Percentiles rank a stretch among this genome's conserved stretches.
These are phyloP conservation scores for Hypoxylon perforatum DNA, from an alignment of 495 filamentous ascomycete species.

Conservation along the genomic window DNA sequence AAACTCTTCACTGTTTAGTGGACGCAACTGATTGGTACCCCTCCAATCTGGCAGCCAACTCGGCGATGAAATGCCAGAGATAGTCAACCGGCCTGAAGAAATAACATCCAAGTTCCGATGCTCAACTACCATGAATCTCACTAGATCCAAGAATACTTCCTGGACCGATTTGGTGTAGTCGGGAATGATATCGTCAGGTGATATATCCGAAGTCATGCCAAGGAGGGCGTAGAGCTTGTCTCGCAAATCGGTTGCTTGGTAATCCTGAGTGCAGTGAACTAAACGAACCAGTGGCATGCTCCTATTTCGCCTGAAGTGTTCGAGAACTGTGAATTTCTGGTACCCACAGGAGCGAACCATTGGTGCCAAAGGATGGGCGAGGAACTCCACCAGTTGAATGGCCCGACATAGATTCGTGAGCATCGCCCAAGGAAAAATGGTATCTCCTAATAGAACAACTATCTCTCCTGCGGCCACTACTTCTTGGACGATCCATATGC, in stretches of 20 bases:
- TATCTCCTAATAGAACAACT: slow-evolving; percentile 12
- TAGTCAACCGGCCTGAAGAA: slow-evolving; percentile 8
- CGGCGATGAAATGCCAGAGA: background rate
- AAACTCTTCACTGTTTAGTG: slow-evolving; percentile 23
- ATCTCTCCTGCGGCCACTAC: slow-evolving; percentile 13
- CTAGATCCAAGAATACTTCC: slow-evolving; percentile 35
- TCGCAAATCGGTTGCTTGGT: slow-evolving; percentile 32
- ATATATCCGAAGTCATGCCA: slow-evolving; percentile 40
- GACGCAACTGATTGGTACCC: slow-evolving; percentile 13
- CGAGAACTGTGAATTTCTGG: slow-evolving; percentile 22
- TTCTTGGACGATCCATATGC: slow-evolving; percentile 29
- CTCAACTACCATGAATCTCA: slow-evolving; percentile 13
- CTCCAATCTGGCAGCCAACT: slow-evolving; percentile 31
- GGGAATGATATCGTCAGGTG: slow-evolving; percentile 27
- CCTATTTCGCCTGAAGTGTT: slow-evolving; percentile 21
- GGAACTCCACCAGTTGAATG: slow-evolving; percentile 21
- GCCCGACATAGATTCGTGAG: slow-evolving; percentile 17
- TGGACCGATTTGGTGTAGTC: slow-evolving; percentile 37
- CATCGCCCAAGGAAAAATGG: slow-evolving; percentile 22
- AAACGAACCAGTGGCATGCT: slow-evolving; percentile 22
- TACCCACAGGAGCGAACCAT: slow-evolving; percentile 22
- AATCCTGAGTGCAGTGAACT: slow-evolving; percentile 24
- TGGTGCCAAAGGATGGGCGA: slow-evolving; percentile 13
- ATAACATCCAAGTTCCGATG: slow-evolving; percentile 15
- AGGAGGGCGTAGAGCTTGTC: slow-evolving; percentile 45